Evolutionary conservation across 1,284 basidiomycete species (phyloP), one percentile per base, ranked within the genome.

Genomic region (Ceratobasidium sp.): DNA sequence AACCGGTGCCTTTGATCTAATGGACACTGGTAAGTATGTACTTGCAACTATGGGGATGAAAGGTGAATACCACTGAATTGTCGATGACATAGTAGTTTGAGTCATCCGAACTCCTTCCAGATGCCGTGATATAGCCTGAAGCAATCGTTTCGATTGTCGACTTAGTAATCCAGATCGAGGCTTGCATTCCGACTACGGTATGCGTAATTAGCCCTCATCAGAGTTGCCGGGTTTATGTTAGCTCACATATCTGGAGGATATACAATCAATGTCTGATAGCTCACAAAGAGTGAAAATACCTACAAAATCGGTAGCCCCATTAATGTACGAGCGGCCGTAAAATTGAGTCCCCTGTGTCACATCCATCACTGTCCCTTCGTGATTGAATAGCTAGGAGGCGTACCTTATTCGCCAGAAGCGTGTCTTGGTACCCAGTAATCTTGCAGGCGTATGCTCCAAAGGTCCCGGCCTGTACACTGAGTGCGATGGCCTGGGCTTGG

Each of bases 71-170:
- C 1, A 67, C 71, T 29, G 64, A 65, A 8, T 47, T 29, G 17
- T 73, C 57, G 15, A 73, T 70, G 13, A 72, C 72, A 54, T 72
- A 73, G 64, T 72, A 73, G 68, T 72, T 67, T 3, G 70, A 43
- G 47, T 73, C 72, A 31, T 43, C 42, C 7, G 57, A 56, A 7
- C 49, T 57, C 8, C 72, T 43, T 43, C 70, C 72, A 29, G 54
- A 60, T 0, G 71, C 72, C 20, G 71, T 72, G 62, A 73, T 70
- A 22, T 56, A 71, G 15, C 72, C 71, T 29, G 25, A 43, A 13
- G 68, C 72, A 35, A 71, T 52, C 35, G 71, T 27, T 27, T 68
- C 35, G 38, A 65, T 70, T 10, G 50, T 45, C 15, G 42, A 52
- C 31, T 64, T 64, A 20, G 50, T 70, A 13, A 72, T 50, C 69